phyloP scores from a whole-genome alignment of 2,329 filamentous ascomycete genomes.

The Clonostachys byssicola region DNA sequence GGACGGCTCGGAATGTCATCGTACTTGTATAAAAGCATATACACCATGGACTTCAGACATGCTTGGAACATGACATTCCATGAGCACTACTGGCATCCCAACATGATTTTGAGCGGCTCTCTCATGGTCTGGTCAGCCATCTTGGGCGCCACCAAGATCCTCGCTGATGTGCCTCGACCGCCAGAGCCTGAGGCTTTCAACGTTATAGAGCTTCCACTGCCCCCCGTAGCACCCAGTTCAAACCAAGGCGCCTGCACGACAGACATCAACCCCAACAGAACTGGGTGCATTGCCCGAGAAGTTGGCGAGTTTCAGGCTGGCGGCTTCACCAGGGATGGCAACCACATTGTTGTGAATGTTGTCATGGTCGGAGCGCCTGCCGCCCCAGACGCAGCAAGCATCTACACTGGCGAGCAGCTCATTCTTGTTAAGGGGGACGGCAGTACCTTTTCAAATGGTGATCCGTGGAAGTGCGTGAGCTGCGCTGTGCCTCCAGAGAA shows the following conservation, averaged over 20 bases:
- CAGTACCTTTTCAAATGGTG: slow-evolving; percentile 33
- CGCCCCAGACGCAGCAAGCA: slow-evolving; percentile 28
- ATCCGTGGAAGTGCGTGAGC: slow-evolving; percentile 40
- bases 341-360: slow-evolving; percentile 31
- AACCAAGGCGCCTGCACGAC: slow-evolving; percentile 21
- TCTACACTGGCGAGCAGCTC: slow-evolving; percentile 33
- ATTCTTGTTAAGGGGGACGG: slow-evolving; percentile 36
- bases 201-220: slow-evolving; percentile 26
- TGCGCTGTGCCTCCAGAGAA: slow-evolving; percentile 32
- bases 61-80: too few relatives aligned
- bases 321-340: slow-evolving; percentile 33
- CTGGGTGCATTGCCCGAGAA: slow-evolving; percentile 25
- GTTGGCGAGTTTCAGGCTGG: slow-evolving; percentile 1
- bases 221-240: slow-evolving; percentile 20
- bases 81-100: too few relatives aligned
- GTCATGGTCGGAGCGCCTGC: slow-evolving; percentile 35
- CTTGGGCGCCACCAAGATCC: neutral
- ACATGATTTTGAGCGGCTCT: too few relatives aligned
- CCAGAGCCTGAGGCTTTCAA: slow-evolving; percentile 24
- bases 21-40: too few relatives aligned
- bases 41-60: too few relatives aligned
- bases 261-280: slow-evolving; percentile 23
- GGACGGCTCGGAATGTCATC: too few relatives aligned
- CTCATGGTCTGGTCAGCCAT: neutral
- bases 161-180: slow-evolving; percentile 9